phyloP scores from a whole-genome alignment of 2,329 filamentous ascomycete species.

The Rutstroemia sp. region DNA sequence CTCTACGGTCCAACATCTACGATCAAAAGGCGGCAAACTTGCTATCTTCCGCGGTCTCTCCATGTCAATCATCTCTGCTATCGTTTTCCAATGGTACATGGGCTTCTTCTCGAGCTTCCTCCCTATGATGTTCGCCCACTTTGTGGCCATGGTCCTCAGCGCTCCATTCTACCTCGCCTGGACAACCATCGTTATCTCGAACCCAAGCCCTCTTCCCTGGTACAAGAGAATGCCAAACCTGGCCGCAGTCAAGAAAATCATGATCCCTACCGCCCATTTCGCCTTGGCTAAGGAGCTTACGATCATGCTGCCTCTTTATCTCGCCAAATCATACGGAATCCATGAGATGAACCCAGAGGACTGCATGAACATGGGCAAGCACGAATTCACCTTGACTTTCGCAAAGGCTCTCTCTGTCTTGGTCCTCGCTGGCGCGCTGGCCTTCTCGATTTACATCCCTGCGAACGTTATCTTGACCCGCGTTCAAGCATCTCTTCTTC shows the following conservation, averaged over 20 bases:
- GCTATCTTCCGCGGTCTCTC: slow-evolving; percentile 63
- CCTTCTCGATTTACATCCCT: slow-evolving; percentile 64
- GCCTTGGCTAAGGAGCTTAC: slow-evolving; percentile 50
- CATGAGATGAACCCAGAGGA: slow-evolving; percentile 27
- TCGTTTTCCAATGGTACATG: slow-evolving; percentile 28
- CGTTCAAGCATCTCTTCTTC: slow-evolving; percentile 79
- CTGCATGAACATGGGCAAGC: slow-evolving; percentile 19
- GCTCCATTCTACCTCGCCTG: slow-evolving; percentile 68
- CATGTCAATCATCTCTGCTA: slow-evolving; percentile 40
- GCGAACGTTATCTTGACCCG: slow-evolving; percentile 70
- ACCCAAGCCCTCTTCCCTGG: slow-evolving; percentile 55
- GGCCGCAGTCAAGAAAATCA: slow-evolving; percentile 60
- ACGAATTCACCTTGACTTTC: slow-evolving; percentile 31
- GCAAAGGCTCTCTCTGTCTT: slow-evolving; percentile 41
- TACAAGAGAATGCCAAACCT: slow-evolving; percentile 58
- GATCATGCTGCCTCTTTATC: slow-evolving; percentile 38
- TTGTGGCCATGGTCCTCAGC: slow-evolving; percentile 52
- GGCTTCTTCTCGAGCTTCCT: slow-evolving; percentile 35
- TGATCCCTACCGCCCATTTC: slow-evolving; percentile 56
- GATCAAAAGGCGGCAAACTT: slow-evolving; percentile 53
- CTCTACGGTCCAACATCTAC: slow-evolving; percentile 52
- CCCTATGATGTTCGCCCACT: slow-evolving; percentile 39
- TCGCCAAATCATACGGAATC: slow-evolving; percentile 29
- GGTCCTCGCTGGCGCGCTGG: slow-evolving; percentile 40
- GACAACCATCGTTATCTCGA: slow-evolving; percentile 80